These are phyloP conservation scores for Chrysophaeum taylorii DNA, from an alignment of 352 stramenopile species.

Conservation along the genomic window DNA sequence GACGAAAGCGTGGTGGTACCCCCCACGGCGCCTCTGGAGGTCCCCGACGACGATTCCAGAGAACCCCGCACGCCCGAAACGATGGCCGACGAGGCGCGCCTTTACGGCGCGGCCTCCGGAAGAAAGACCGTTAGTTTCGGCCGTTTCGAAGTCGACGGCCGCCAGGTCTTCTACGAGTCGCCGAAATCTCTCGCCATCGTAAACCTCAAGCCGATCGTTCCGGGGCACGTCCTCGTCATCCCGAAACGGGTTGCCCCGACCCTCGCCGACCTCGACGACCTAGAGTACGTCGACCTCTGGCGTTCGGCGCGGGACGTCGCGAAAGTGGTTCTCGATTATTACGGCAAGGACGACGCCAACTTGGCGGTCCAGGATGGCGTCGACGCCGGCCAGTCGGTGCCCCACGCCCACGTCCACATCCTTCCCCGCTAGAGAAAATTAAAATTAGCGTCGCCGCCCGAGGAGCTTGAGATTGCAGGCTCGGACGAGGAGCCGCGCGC, in stretches of 20 bases:
- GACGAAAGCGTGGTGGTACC: constrained; percentile 14
- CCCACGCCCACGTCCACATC: constrained; percentile 84
- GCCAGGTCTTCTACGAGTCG: constrained; percentile 21
- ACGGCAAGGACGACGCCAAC: constrained; percentile 63
- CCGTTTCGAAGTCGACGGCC: neutral
- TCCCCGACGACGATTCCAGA: constrained; percentile 61
- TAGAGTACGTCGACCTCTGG: constrained; percentile 78
- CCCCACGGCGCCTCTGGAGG: constrained; percentile 46
- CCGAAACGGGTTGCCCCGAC: constrained; percentile 58
- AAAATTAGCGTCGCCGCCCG: too few species aligned
- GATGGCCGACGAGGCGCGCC: constrained; percentile 64
- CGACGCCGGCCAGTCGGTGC: constrained; percentile 72
- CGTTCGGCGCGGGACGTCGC: constrained; percentile 61
- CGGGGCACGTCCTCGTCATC: constrained; percentile 75
- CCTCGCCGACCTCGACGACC: constrained; percentile 57
- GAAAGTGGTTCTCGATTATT: constrained; percentile 55
- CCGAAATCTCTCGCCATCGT: constrained; percentile 63
- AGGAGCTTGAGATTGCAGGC: too few species aligned
- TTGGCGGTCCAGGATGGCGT: constrained; percentile 80
- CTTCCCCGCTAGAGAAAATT: too few species aligned
- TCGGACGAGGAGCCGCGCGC: too few species aligned
- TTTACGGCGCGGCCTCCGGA: constrained; percentile 25
- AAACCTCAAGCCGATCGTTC: constrained; percentile 82
- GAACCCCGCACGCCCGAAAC: constrained; percentile 53
- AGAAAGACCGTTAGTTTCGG: constrained; percentile 23